Conservation (phyloP, 2,329 filamentous ascomycete species). For the Sphaceloma murrayae region DNA sequence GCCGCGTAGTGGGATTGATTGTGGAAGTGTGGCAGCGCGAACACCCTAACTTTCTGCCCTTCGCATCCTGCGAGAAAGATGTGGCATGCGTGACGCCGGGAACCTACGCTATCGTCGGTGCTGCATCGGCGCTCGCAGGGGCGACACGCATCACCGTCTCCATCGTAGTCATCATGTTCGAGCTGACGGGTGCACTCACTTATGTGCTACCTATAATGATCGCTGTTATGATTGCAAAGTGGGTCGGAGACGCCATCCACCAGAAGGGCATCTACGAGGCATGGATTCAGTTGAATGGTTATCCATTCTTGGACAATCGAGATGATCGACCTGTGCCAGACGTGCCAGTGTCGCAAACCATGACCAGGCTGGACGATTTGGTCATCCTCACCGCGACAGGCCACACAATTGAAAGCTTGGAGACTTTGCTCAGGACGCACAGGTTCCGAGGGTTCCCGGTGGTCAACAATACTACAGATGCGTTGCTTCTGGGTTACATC, state of each 20-base stretch:
- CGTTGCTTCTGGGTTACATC: slow-evolving; percentile 83
- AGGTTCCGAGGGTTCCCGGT: slow-evolving; percentile 87
- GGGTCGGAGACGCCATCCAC: slow-evolving; percentile 93
- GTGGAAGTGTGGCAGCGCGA: slow-evolving; percentile 80
- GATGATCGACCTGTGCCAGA: slow-evolving; percentile 72
- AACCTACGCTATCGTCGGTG: slow-evolving; percentile 92
- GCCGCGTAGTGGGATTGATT: slow-evolving; percentile 78
- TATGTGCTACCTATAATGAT: slow-evolving; percentile 99
- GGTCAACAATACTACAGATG: slow-evolving; percentile 65
- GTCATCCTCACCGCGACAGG: slow-evolving; percentile 78
- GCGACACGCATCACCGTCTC: slow-evolving; percentile 95
- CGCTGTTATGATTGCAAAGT: slow-evolving; percentile 95
- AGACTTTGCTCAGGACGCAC: slow-evolving; percentile 60
- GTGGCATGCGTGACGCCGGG: slow-evolving; percentile 83
- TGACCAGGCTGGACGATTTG: slow-evolving; percentile 87
- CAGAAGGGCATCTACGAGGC: slow-evolving; percentile 91
- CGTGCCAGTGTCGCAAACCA: slow-evolving; percentile 74
- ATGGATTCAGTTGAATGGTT: slow-evolving; percentile 94
- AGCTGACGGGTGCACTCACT: slow-evolving; percentile 88
- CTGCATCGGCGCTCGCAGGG: slow-evolving; percentile 85
- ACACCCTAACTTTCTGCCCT: slow-evolving; percentile 67
- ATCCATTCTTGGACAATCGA: slow-evolving; percentile 88
- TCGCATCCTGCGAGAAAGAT: slow-evolving; percentile 74
- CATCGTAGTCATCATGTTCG: slow-evolving; percentile 99
- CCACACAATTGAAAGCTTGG: slow-evolving; percentile 72